phyloP scores from a whole-genome alignment of 352 stramenopile species.

The Globisporangium spiculum region DNA sequence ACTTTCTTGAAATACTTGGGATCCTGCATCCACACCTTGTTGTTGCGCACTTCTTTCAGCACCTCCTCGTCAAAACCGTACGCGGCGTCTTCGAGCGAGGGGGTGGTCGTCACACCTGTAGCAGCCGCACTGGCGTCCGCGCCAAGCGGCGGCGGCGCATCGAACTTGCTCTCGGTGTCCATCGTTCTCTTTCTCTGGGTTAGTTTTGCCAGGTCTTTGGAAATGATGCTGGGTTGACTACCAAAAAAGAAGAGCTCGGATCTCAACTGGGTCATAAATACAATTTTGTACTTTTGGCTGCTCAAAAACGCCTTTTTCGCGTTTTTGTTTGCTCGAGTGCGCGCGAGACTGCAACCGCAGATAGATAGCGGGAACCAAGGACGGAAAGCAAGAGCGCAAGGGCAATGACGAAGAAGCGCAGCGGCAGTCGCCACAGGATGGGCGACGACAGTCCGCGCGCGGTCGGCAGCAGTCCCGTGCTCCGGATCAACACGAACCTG shows the following conservation, averaged over 20 bases:
- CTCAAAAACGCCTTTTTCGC: background rate
- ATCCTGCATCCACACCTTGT: conserved; percentile 90
- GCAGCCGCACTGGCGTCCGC: conserved; percentile 8
- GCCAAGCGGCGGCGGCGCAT: conserved; percentile 5
- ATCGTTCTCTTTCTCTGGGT: conserved; percentile 5
- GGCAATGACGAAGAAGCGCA: conserved; percentile 22
- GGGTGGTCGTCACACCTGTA: conserved; percentile 6
- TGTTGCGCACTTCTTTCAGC: conserved; percentile 82
- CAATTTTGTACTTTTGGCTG: background rate
- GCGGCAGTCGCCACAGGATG: conserved; percentile 9
- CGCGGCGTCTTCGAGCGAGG: conserved; percentile 53
- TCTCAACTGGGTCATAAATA: background rate
- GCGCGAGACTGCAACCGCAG: background rate
- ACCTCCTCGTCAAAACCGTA: conserved; percentile 85
- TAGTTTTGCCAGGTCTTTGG: background rate
- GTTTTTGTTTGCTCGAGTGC: background rate
- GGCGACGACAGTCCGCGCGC: conserved; percentile 2
- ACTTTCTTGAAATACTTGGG: conserved; percentile 96
- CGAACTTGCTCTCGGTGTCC: conserved; percentile 15
- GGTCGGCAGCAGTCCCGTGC: background rate
- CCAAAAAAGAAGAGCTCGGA: background rate
- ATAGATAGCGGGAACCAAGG: background rate
- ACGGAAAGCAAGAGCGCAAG: background rate
- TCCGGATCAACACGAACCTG: conserved; percentile 20
- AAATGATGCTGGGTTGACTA: conserved; percentile 14